Evolutionary conservation across 805 yeast genomes (phyloP).

Genomic region (Dipodascus albidus): DNA sequence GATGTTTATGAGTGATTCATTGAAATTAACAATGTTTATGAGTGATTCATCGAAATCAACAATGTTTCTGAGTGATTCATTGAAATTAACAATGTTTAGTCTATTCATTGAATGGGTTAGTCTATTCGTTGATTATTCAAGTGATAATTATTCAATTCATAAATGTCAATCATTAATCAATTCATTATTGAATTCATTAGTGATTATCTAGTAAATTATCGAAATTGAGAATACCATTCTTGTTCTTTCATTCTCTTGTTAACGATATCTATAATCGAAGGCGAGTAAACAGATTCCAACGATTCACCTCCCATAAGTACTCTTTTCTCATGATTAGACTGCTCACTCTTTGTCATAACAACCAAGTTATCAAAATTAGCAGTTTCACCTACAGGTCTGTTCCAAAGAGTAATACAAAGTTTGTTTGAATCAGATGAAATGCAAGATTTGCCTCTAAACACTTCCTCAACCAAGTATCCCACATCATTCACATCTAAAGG

Average conservation of each 20-base stretch:
- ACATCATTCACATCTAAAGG: slow-evolving; percentile 60
- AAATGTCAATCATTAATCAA: no score
- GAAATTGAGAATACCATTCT: slow-evolving; percentile 50
- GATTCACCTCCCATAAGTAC: slow-evolving; percentile 59
- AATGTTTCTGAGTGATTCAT: no score
- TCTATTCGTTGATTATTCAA: no score
- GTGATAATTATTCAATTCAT: no score
- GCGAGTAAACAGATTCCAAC: slow-evolving; percentile 51
- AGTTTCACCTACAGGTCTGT: slow-evolving; percentile 38
- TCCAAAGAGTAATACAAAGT: slow-evolving; percentile 78
- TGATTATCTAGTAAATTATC: slow-evolving; percentile 17
- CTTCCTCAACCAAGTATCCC: slow-evolving; percentile 79
- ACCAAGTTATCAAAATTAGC: slow-evolving; percentile 70
- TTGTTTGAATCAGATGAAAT: slow-evolving; percentile 73
- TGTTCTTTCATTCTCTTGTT: slow-evolving; percentile 65
- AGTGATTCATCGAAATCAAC: no score
- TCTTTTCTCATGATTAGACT: slow-evolving; percentile 61
- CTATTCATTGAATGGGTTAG: no score
- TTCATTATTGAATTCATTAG: neutral
- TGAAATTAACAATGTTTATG: no score
- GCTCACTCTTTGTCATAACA: slow-evolving; percentile 82
- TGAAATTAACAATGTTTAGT: no score
- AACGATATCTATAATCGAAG: slow-evolving; percentile 47
- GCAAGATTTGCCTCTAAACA: slow-evolving; percentile 86
- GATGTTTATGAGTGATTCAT: neutral